Conservation (phyloP, 805 yeast genomes). For the Ogataea ramenticola region DNA sequence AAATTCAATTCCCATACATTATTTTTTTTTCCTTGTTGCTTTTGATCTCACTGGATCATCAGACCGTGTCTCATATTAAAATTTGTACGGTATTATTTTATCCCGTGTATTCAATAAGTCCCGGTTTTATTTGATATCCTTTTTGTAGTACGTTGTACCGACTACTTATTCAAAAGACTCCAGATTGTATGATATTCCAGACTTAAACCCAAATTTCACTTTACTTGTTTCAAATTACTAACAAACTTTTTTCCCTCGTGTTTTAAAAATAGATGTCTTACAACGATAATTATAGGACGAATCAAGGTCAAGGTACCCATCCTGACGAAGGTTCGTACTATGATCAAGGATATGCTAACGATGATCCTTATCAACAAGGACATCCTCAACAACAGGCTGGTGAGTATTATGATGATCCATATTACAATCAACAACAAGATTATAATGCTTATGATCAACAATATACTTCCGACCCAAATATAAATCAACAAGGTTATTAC, state of each 20-base stretch:
- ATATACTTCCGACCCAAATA: constrained; percentile 27
- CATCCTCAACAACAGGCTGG: constrained; percentile 18
- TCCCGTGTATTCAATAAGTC: too few species aligned
- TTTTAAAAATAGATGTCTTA: constrained; percentile 42
- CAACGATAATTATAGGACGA: constrained; percentile 40
- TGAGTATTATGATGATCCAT: constrained; percentile 9
- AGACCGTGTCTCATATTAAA: too few species aligned
- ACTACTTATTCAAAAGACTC: too few species aligned
- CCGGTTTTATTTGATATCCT: too few species aligned
- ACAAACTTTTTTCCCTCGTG: constrained; percentile 2
- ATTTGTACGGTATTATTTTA: too few species aligned
- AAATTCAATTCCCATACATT: too few species aligned
- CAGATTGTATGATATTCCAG: too few species aligned
- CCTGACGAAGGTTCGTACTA: constrained; percentile 24
- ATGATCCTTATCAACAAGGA: constrained; percentile 19
- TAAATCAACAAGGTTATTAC: constrained; percentile 39
- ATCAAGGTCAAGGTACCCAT: constrained; percentile 8
- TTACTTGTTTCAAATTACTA: neutral
- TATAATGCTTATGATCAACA: constrained; percentile 42
- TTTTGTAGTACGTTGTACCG: too few species aligned
- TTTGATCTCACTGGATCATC: too few species aligned
- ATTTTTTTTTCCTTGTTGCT: too few species aligned
- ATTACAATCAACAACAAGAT: constrained; percentile 21
- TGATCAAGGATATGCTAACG: constrained; percentile 20
- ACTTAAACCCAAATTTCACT: neutral